Percentiles rank a stretch among this genome's conserved stretches.
phyloP scores from a whole-genome alignment of 2,329 filamentous ascomycete genomes.

The Phialocephala subalpina region DNA sequence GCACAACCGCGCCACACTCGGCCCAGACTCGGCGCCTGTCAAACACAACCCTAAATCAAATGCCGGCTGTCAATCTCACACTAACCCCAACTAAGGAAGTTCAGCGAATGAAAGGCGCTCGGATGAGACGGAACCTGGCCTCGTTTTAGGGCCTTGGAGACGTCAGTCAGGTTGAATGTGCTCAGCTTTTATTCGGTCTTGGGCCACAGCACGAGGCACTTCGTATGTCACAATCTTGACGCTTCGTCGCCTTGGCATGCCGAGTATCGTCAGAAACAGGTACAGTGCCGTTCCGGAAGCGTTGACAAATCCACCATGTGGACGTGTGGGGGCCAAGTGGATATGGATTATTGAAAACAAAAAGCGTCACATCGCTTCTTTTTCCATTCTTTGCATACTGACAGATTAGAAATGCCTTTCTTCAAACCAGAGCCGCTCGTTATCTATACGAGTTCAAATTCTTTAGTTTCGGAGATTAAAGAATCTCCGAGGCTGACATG shows the following conservation, averaged over 20 bases:
- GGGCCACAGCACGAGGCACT: too few relatives aligned
- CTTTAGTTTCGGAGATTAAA: background rate
- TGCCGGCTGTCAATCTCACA: background rate
- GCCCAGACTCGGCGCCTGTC: background rate
- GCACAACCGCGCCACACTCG: background rate
- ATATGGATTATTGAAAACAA: background rate
- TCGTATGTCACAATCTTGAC: background rate
- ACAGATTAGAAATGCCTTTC: background rate
- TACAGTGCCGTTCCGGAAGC: background rate
- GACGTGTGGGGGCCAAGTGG: background rate
- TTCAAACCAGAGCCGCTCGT: background rate
- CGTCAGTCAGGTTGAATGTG: background rate
- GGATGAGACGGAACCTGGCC: background rate
- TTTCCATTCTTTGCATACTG: background rate
- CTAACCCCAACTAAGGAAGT: background rate
- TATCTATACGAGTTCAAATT: background rate
- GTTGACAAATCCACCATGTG: background rate
- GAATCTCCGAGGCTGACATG: background rate
- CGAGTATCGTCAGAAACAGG: background rate
- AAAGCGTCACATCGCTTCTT: background rate
- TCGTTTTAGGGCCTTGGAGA: background rate
- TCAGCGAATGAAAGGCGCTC: background rate
- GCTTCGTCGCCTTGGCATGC: conserved; percentile 1
- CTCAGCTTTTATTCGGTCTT: background rate
- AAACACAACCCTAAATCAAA: conserved; percentile 1